A percentile compares a stretch with the other conserved stretches of the same genome.
Evolutionary conservation across 1,139 yeast genomes (phyloP).

Genomic region (Hansenula lynferdii): DNA sequence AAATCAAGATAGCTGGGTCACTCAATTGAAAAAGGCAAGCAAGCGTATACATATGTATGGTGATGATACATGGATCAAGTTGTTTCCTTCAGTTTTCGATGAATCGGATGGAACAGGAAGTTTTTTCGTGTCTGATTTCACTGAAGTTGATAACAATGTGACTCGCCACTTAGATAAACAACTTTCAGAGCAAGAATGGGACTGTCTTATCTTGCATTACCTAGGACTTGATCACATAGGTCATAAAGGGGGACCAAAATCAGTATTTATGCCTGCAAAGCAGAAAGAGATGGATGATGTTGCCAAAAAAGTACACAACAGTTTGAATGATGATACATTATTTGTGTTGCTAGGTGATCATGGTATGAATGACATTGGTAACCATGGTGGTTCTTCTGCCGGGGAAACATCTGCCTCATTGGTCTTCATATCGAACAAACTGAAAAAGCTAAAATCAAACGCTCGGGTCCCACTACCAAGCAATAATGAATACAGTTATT

Average conservation of each 20-base stretch:
- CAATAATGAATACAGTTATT: slow-evolving; percentile 45
- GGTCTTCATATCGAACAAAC: slow-evolving; percentile 59
- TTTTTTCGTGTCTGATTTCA: slow-evolving; percentile 90
- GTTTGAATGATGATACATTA: slow-evolving; percentile 52
- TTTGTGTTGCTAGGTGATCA: slow-evolving; percentile 88
- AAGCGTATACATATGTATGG: slow-evolving; percentile 80
- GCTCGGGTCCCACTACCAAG: slow-evolving; percentile 36
- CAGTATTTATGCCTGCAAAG: slow-evolving; percentile 73
- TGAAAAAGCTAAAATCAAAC: slow-evolving; percentile 28
- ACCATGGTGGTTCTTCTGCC: slow-evolving; percentile 91
- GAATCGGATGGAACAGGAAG: slow-evolving; percentile 85
- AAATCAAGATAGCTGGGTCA: slow-evolving; percentile 83
- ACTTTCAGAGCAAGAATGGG: slow-evolving; percentile 56
- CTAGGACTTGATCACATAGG: slow-evolving; percentile 96
- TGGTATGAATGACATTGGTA: slow-evolving; percentile 87
- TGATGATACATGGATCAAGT: slow-evolving; percentile 95
- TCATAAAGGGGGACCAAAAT: slow-evolving; percentile 89
- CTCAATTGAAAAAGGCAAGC: slow-evolving; percentile 47
- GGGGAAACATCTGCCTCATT: slow-evolving; percentile 92
- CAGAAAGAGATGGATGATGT: slow-evolving; percentile 83
- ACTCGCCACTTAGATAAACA: slow-evolving; percentile 75
- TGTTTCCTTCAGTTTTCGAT: slow-evolving; percentile 68
- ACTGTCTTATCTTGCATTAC: slow-evolving; percentile 81
- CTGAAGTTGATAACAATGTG: slow-evolving; percentile 90
- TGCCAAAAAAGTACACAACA: slow-evolving; percentile 46